Base-by-base conservation (phyloP, 176 grass and related monocot species). In the Thalia dealbata region DNA sequence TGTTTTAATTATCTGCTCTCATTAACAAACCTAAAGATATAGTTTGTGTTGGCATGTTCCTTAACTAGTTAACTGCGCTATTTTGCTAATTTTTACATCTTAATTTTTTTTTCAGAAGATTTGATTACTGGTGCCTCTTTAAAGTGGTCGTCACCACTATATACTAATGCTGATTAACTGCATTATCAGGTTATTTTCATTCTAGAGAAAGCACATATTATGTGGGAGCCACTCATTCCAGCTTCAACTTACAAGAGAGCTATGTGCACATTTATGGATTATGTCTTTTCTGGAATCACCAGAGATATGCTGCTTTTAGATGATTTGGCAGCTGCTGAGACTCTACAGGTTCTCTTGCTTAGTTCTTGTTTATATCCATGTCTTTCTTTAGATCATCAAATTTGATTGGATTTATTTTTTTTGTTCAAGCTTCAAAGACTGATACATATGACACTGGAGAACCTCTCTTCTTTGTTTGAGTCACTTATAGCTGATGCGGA, bases 261-360 rank as follows among this genome's bases (percentile, higher is more conserved):
- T 74, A 92, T 97, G 87, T 85, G 73, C 73, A 66, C 74, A 77
- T 54, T 92, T 64, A 82, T 97, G 82, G 80, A 88, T 84, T 84
- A 81, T 61, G 76, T 90, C 63, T 92, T 97, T 79, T 92, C 87
- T 76, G 90, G 83, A 86, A 90, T 97, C 42, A 88, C 89, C 69
- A 85, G 64, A 56, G 93, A 97, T 70, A 88, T 97, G 93, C 89
- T 97, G 75, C 70, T 85, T 68, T 89, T 97, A 80, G 93, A 92
- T 79, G 93, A 97, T 71, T 92, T 97, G 83, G 93, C 93, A 74
- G 93, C 87, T 75, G 89, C 90, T 73, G 93, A 97, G 79, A 92
- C 93, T 45, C 80, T 97, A 63, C 84, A 97, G 93, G 89, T 96
- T 76, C 73, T 72, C 18, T 50, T 63, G 64, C 44, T 67, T 67